Percentiles rank a stretch among this genome's conserved stretches.
Conservation (phyloP, 129 eudicot species). For the Deinandra increscens region DNA sequence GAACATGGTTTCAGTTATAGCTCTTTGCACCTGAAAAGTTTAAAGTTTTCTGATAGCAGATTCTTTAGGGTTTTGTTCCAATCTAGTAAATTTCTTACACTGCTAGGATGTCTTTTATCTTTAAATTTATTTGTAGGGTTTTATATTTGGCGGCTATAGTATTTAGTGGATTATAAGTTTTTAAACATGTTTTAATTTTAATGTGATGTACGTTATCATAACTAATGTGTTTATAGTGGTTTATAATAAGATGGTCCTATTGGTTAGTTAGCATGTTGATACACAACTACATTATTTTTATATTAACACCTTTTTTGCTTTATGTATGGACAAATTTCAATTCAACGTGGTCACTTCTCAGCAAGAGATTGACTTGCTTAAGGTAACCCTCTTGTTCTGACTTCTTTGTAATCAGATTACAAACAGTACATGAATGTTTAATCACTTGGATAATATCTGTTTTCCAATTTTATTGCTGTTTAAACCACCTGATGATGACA, state of each 20-base stretch:
- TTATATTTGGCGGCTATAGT: background rate
- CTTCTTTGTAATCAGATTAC: background rate
- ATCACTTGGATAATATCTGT: background rate
- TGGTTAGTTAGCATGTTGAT: slow-evolving; percentile 12
- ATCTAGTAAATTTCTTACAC: background rate
- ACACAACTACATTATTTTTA: background rate
- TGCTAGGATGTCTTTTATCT: background rate
- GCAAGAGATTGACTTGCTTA: slow-evolving; percentile 98
- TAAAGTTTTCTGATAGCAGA: background rate
- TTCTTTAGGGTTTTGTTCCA: background rate
- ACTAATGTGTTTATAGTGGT: slow-evolving; percentile 13
- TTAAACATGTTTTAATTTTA: background rate
- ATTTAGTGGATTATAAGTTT: background rate
- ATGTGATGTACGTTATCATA: slow-evolving; percentile 2
- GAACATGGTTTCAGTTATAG: slow-evolving; percentile 12
- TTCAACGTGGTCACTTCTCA: slow-evolving; percentile 30
- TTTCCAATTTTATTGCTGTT: slow-evolving; percentile 13
- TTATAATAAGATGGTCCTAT: background rate
- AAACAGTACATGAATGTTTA: background rate
- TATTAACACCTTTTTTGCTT: slow-evolving; percentile 29
- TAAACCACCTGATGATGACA: slow-evolving; percentile 1
- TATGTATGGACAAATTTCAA: slow-evolving; percentile 32
- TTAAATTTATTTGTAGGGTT: background rate
- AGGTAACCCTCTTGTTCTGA: slow-evolving; percentile 46
- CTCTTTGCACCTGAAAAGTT: background rate